phyloP scores from a whole-genome alignment of 1,139 yeast species.

The Geotrichum restrictum region DNA sequence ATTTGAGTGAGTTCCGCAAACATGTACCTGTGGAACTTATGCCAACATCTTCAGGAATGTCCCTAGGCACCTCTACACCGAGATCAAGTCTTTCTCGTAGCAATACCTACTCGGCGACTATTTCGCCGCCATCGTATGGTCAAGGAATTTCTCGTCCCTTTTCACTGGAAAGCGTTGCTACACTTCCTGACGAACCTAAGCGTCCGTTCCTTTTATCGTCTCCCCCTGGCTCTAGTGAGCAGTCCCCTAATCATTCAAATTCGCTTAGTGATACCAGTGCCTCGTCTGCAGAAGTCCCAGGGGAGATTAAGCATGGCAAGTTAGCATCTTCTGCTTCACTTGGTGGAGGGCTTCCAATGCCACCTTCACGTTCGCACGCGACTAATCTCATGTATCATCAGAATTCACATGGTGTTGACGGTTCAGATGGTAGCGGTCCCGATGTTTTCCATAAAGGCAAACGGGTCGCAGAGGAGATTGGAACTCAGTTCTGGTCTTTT shows the following conservation, averaged over 20 bases:
- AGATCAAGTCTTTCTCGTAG: slow-evolving; percentile 6
- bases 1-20: slow-evolving; percentile 23
- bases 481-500: slow-evolving; percentile 38
- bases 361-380: background rate
- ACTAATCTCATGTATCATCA: background rate
- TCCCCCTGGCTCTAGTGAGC: slow-evolving; percentile 6
- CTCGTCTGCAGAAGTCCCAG: slow-evolving; percentile 9
- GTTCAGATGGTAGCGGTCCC: background rate
- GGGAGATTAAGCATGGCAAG: slow-evolving; percentile 1
- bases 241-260: slow-evolving; percentile 16
- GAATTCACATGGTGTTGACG: background rate
- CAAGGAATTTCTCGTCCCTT: background rate
- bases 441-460: slow-evolving; percentile 36
- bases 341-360: slow-evolving; percentile 1
- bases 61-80: background rate
- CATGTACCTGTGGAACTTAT: slow-evolving; percentile 14
- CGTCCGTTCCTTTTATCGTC: slow-evolving; percentile 3
- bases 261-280: slow-evolving; percentile 18
- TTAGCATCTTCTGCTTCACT: background rate
- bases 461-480: slow-evolving; percentile 38
- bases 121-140: background rate
- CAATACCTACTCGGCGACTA: background rate
- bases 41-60: background rate
- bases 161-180: background rate
- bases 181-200: background rate